Percentiles rank a stretch among this genome's conserved stretches.
Evolutionary conservation across 2,329 filamentous ascomycete genomes (phyloP).

Genomic region (Aspergillus ibericus): DNA sequence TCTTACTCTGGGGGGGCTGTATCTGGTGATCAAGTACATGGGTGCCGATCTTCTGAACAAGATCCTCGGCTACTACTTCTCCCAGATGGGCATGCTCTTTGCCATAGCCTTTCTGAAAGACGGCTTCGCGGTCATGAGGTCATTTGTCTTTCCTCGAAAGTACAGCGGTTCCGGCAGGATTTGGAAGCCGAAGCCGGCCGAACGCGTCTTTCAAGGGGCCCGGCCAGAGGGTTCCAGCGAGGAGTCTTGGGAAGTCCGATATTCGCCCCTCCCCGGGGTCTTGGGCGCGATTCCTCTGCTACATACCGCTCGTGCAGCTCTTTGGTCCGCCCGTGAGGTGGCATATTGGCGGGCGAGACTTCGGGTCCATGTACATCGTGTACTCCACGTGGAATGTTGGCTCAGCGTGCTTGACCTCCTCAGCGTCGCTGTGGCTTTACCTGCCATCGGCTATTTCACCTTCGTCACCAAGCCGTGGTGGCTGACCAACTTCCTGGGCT

Average conservation of each 20-base stretch:
- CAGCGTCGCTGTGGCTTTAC: constrained; percentile 57
- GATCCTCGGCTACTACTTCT: constrained; percentile 81
- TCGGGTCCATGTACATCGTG: constrained; percentile 55
- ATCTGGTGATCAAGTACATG: constrained; percentile 86
- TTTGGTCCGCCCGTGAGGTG: constrained; percentile 54
- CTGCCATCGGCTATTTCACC: constrained; percentile 64
- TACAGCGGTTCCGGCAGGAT: constrained; percentile 57
- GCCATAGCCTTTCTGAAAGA: constrained; percentile 75
- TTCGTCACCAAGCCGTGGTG: constrained; percentile 63
- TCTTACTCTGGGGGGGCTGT: constrained; percentile 69
- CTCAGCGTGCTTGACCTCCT: constrained; percentile 51
- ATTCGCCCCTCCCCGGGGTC: constrained; percentile 55
- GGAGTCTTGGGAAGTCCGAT: constrained; percentile 24
- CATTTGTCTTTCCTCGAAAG: constrained; percentile 70
- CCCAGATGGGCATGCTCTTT: constrained; percentile 73
- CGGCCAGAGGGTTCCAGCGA: constrained; percentile 8
- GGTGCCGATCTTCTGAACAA: constrained; percentile 78
- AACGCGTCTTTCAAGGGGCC: constrained; percentile 29
- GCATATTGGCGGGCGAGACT: constrained; percentile 54
- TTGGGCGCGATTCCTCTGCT: constrained; percentile 51
- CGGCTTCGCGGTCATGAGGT: constrained; percentile 61
- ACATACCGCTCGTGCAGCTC: constrained; percentile 25
- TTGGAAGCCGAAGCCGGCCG: constrained; percentile 46
- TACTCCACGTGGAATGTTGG: constrained; percentile 43
- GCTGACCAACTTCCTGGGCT: constrained; percentile 82